These are phyloP conservation scores for Cladosporium sphaerospermum DNA, from an alignment of 2,329 filamentous ascomycete genomes.

Conservation along the genomic window DNA sequence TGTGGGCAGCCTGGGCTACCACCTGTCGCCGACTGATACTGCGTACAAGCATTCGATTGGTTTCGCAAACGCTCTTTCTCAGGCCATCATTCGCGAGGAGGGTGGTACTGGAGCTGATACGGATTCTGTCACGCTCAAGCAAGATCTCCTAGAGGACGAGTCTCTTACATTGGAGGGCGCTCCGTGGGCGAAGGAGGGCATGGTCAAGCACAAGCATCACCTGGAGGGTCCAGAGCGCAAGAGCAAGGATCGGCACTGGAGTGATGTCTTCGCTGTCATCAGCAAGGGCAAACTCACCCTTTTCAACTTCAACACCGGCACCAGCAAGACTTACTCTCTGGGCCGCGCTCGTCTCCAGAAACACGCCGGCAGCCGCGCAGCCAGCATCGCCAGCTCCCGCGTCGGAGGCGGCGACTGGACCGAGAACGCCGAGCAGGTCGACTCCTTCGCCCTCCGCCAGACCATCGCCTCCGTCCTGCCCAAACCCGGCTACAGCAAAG, in stretches of 20 bases:
- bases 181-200: conserved; percentile 98
- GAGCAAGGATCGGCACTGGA: conserved; percentile 91
- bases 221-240: conserved; percentile 85
- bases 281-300: conserved; percentile 91
- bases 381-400: conserved; percentile 49
- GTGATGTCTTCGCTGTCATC: conserved; percentile 89
- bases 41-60: conserved; percentile 96
- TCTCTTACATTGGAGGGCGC: conserved; percentile 83
- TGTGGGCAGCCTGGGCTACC: conserved; percentile 79
- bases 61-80: conserved; percentile 92
- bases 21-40: conserved; percentile 55
- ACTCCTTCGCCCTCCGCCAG: conserved; percentile 80
- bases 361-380: conserved; percentile 21
- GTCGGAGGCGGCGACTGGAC: conserved; percentile 98
- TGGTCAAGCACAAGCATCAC: conserved; percentile 93
- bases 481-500: conserved; percentile 85
- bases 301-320: conserved; percentile 80
- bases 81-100: conserved; percentile 92
- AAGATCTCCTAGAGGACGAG: conserved; percentile 74
- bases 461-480: conserved; percentile 87
- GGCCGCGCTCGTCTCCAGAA: conserved; percentile 30
- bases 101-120: conserved; percentile 45
- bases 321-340: conserved; percentile 42
- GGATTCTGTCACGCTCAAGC: conserved; percentile 25
- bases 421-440: conserved; percentile 86